Evolutionary conservation across 2,329 filamentous ascomycete species (phyloP).

Genomic region (Trichoderma atroviride): DNA sequence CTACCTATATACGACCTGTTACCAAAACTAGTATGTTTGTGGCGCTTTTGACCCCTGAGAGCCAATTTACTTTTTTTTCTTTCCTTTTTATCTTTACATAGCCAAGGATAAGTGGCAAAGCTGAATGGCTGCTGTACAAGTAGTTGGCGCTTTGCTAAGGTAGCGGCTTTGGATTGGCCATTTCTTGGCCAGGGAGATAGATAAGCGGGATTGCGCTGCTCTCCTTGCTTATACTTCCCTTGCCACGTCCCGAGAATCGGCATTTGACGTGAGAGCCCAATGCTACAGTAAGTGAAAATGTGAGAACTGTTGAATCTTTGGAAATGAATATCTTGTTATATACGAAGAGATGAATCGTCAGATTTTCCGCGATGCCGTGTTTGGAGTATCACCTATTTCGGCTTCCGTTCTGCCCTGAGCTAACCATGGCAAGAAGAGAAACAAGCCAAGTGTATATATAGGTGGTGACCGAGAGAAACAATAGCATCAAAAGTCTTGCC

Average conservation of each 20-base stretch:
- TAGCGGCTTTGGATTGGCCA: slow-evolving; percentile 9
- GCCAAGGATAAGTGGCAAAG: neutral
- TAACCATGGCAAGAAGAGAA: too few relatives aligned
- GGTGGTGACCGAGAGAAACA: too few relatives aligned
- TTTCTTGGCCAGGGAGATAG: slow-evolving; percentile 19
- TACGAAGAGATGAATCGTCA: neutral
- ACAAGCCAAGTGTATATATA: too few relatives aligned
- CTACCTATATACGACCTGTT: too few relatives aligned
- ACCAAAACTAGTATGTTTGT: neutral
- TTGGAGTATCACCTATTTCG: neutral
- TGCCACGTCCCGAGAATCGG: neutral
- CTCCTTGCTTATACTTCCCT: slow-evolving; percentile 9
- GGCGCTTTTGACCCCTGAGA: slow-evolving; percentile 7
- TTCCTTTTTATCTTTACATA: neutral
- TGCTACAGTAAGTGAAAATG: neutral
- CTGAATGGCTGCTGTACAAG: neutral
- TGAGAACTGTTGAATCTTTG: neutral
- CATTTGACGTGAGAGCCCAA: neutral
- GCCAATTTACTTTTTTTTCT: neutral
- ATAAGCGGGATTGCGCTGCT: slow-evolving; percentile 8
- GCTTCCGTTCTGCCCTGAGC: neutral
- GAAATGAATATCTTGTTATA: neutral
- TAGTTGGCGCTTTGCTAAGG: neutral
- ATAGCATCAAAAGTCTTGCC: neutral
- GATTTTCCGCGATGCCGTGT: neutral